phyloP scores from a whole-genome alignment of 148 eudicot genomes.

The Chenopodium quinoa region DNA sequence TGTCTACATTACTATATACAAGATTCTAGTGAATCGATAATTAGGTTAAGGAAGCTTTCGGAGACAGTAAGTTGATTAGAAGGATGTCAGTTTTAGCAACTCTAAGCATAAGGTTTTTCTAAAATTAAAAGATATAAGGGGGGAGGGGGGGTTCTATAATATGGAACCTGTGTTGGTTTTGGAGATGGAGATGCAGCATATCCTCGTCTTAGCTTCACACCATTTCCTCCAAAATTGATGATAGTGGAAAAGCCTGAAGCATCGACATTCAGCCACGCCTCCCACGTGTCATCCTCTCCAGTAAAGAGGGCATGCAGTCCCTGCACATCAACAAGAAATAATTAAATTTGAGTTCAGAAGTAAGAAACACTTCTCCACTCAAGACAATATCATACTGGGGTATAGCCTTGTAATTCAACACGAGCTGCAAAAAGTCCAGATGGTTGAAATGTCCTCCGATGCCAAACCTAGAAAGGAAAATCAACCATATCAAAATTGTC shows the following conservation, averaged over 20 bases:
- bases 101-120: neutral
- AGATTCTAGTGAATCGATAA: neutral
- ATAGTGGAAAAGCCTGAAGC: conserved; percentile 75
- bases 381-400: conserved; percentile 50
- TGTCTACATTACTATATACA: neutral
- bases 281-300: conserved; percentile 98
- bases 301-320: conserved; percentile 91
- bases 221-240: conserved; percentile 59
- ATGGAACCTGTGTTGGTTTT: conserved; percentile 82
- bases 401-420: conserved; percentile 88
- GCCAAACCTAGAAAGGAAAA: conserved; percentile 75
- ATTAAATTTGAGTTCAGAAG: conserved; percentile 3
- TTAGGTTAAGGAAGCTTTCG: neutral
- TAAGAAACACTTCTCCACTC: conserved; percentile 5
- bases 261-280: conserved; percentile 88
- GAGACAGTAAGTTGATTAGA: neutral
- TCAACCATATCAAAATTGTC: conserved; percentile 12
- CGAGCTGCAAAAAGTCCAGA: conserved; percentile 99
- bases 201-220: conserved; percentile 87
- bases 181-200: conserved; percentile 79
- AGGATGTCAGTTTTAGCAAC: neutral
- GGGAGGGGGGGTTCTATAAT: neutral
- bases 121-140: neutral
- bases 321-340: conserved; percentile 39
- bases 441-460: conserved; percentile 85